phyloP scores from a whole-genome alignment of 345 rosid genomes.

The Bruguiera sexangula region DNA sequence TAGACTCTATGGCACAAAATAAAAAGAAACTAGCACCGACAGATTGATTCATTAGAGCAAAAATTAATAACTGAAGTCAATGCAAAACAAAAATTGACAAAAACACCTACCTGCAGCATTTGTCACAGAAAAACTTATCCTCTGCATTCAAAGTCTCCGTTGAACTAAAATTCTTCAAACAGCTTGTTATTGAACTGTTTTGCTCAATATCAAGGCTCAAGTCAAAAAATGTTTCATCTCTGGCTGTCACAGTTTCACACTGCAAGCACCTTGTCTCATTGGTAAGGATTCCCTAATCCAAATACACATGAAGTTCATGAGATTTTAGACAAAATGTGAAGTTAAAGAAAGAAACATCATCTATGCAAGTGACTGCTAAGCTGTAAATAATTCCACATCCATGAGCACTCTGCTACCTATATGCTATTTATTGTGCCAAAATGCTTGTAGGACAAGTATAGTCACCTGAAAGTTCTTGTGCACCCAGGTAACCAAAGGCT shows the following conservation, averaged over 20 bases:
- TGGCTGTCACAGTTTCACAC: constrained; percentile 96
- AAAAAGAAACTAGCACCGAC: not conserved
- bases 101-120: constrained; percentile 86
- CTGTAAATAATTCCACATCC: not conserved
- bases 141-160: constrained; percentile 99
- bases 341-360: not conserved
- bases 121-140: constrained; percentile 99
- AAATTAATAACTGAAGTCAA: not conserved
- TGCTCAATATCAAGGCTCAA: constrained; percentile 99
- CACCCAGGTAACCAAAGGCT: constrained; percentile 96
- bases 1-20: not conserved
- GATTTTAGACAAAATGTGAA: not conserved
- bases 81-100: not conserved
- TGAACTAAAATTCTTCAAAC: constrained; percentile 98
- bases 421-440: not conserved
- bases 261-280: constrained; percentile 96
- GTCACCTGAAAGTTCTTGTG: constrained; percentile 93
- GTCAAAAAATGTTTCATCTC: constrained; percentile 97
- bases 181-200: constrained; percentile 98
- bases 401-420: not conserved
- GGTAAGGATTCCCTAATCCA: constrained; percentile 87
- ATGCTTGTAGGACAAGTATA: not conserved
- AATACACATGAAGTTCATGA: constrained; percentile 18
- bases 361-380: constrained; percentile 3
- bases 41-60: not conserved